These are phyloP conservation scores for Vanderwaltozyma yarrowii DNA, from an alignment of 805 yeast species.

Conservation along the genomic window DNA sequence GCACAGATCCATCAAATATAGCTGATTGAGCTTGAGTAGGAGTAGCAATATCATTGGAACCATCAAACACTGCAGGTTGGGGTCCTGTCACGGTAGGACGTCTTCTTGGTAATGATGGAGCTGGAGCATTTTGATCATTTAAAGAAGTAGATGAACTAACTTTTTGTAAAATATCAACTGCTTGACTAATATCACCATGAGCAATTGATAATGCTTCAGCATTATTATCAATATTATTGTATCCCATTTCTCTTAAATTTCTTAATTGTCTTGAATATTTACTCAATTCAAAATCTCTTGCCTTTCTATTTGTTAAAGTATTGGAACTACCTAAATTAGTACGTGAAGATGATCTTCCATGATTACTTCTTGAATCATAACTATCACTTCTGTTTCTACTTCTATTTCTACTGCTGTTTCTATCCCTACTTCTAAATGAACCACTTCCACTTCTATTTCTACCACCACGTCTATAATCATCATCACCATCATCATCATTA, in stretches of 20 bases:
- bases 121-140: background rate
- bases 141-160: slow-evolving; percentile 22
- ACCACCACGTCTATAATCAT: background rate
- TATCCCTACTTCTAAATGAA: background rate
- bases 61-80: slow-evolving; percentile 29
- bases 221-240: slow-evolving; percentile 42
- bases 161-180: slow-evolving; percentile 46
- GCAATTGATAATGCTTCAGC: slow-evolving; percentile 54
- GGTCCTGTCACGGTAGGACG: slow-evolving; percentile 28
- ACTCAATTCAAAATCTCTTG: slow-evolving; percentile 41
- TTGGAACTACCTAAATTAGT: background rate
- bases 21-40: slow-evolving; percentile 16
- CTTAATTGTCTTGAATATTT: slow-evolving; percentile 42
- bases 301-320: slow-evolving; percentile 38
- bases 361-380: too few species aligned
- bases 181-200: slow-evolving; percentile 48
- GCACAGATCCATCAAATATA: slow-evolving; percentile 28
- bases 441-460: background rate
- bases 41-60: slow-evolving; percentile 9
- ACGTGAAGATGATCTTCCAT: too few species aligned
- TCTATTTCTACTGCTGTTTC: background rate
- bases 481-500: background rate
- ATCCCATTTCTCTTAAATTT: slow-evolving; percentile 46
- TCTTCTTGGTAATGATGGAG: slow-evolving; percentile 33
- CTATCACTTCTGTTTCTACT: background rate